These are phyloP conservation scores for Marsdenia floribunda DNA, from an alignment of 257 asterid genomes.

Conservation along the genomic window DNA sequence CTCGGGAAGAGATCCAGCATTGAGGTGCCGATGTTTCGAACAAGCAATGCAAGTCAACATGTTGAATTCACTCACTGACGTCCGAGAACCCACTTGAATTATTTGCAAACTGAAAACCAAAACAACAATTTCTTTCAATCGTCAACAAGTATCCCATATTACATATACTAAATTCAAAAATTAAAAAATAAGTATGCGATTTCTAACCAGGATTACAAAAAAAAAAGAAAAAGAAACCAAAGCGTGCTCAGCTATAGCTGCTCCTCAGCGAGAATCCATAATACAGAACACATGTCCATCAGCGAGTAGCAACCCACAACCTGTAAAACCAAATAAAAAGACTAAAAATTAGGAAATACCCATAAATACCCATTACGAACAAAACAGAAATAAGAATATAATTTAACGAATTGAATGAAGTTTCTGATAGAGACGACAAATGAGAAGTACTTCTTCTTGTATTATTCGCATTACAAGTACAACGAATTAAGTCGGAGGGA, in stretches of 20 bases:
- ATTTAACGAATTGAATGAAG: neutral
- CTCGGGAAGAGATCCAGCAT: constrained; percentile 65
- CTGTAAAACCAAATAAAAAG: neutral
- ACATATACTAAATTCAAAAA: neutral
- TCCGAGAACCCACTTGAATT: neutral
- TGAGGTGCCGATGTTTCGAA: constrained; percentile 65
- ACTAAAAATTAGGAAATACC: too few relatives aligned
- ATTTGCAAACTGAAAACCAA: neutral
- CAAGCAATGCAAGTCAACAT: constrained; percentile 97
- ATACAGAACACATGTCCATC: neutral
- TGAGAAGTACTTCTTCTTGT: neutral
- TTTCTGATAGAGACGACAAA: neutral
- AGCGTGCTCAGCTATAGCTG: neutral
- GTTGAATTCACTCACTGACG: constrained; percentile 3
- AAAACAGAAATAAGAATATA: too few relatives aligned
- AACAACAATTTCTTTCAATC: neutral
- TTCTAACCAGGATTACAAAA: too few relatives aligned
- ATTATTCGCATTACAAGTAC: neutral
- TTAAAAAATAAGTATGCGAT: too few relatives aligned
- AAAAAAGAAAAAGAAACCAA: neutral
- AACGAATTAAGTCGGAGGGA: too few relatives aligned
- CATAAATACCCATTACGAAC: neutral
- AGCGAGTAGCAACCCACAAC: neutral
- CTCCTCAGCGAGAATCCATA: neutral
- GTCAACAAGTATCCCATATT: neutral